Evolutionary conservation across 176 grass and related monocot species (phyloP).

Genomic region (Elymus sibiricus): DNA sequence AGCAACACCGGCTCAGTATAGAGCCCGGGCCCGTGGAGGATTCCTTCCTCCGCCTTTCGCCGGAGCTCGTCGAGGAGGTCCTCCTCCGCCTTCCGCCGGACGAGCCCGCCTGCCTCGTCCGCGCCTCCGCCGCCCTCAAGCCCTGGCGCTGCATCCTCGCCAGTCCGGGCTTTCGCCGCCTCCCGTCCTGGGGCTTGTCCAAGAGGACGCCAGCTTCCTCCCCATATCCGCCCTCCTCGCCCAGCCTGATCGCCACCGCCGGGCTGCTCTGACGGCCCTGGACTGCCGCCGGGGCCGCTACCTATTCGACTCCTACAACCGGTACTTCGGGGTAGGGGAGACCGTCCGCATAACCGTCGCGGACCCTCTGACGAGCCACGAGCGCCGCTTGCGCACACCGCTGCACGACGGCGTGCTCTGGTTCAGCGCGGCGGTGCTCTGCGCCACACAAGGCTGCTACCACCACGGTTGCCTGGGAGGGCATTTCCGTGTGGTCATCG

Average conservation of each 20-base stretch:
- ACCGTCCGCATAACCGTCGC: accelerated
- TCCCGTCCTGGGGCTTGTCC: background rate
- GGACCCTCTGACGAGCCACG: background rate
- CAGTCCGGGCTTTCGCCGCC: background rate
- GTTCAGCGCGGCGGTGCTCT: background rate
- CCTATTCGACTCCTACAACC: background rate
- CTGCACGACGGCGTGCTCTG: accelerated
- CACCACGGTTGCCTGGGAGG: background rate
- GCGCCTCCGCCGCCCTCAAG: conserved; percentile 3
- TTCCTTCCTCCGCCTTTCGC: background rate
- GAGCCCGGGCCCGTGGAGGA: background rate
- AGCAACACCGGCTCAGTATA: too few relatives aligned
- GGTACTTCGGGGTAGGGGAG: background rate
- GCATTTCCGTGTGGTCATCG: background rate
- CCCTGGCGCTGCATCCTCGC: background rate
- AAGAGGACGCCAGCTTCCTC: background rate
- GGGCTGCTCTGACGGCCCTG: background rate
- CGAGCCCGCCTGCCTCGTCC: background rate
- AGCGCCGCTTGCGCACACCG: background rate
- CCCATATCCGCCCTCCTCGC: background rate
- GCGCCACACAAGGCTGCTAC: background rate
- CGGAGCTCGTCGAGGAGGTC: background rate
- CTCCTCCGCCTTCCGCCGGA: background rate
- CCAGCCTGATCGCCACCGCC: background rate
- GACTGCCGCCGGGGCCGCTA: background rate